Evolutionary conservation across 345 rosid species (phyloP).

Genomic region (Erysimum cheiranthoides): DNA sequence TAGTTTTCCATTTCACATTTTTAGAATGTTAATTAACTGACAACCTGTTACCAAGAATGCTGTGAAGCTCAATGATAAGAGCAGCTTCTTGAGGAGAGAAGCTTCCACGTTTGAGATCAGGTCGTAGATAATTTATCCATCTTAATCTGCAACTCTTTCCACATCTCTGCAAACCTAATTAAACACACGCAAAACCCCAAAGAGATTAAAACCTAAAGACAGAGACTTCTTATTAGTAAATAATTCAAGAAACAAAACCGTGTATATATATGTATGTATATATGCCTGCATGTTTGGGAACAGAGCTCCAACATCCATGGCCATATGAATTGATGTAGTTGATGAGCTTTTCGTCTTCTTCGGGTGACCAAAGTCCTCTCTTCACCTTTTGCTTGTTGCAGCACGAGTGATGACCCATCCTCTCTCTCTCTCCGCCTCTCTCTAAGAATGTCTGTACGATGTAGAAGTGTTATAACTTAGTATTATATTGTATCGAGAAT

Average conservation of each 20-base stretch:
- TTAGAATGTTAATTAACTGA: constrained; percentile 14
- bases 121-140: constrained; percentile 96
- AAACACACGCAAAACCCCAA: constrained; percentile 7
- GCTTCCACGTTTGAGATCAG: constrained; percentile 95
- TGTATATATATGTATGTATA: neutral
- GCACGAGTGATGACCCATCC: constrained; percentile 95
- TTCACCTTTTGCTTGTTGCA: constrained; percentile 99
- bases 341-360: constrained; percentile 97
- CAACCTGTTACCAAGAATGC: constrained; percentile 92
- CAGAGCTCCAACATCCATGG: constrained; percentile 99
- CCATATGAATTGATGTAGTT: constrained; percentile 87
- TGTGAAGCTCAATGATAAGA: constrained; percentile 92
- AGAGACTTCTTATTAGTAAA: constrained; percentile 3
- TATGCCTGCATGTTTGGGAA: constrained; percentile 91
- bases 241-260: constrained; percentile 19
- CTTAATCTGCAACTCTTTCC: constrained; percentile 98
- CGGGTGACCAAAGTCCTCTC: constrained; percentile 99
- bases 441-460: constrained; percentile 43
- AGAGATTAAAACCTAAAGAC: neutral
- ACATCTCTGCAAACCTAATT: constrained; percentile 86
- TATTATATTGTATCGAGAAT: constrained; percentile 28
- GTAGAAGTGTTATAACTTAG: constrained; percentile 34
- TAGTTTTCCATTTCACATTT: neutral
- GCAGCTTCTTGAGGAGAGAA: constrained; percentile 96
- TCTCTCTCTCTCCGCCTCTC: constrained; percentile 21